phyloP scores from a whole-genome alignment of 2,329 filamentous ascomycete genomes.

The Talaromyces sp. region DNA sequence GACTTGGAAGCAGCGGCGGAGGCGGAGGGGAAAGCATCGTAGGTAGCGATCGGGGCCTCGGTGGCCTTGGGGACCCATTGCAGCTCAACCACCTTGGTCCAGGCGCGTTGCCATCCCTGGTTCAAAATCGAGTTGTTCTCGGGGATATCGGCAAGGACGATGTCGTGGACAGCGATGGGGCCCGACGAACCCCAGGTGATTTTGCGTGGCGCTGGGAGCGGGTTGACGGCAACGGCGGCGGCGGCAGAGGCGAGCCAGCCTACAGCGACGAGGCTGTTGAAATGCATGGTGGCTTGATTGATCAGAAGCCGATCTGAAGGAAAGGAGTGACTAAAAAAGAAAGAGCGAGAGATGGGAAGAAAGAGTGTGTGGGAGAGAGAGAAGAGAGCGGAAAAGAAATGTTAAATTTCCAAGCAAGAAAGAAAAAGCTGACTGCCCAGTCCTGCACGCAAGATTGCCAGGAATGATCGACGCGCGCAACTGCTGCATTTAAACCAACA shows the following conservation, averaged over 20 bases:
- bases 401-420: neutral
- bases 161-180: constrained; percentile 37
- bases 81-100: constrained; percentile 43
- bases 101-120: constrained; percentile 49
- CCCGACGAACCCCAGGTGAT: constrained; percentile 51
- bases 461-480: neutral
- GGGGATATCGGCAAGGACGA: constrained; percentile 35
- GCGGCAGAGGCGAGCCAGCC: constrained; percentile 32
- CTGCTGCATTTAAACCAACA: neutral
- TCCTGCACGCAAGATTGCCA: neutral
- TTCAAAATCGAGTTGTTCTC: constrained; percentile 32
- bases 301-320: neutral
- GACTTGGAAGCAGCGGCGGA: constrained; percentile 26
- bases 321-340: neutral
- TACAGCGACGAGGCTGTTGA: constrained; percentile 15
- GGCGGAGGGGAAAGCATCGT: constrained; percentile 49
- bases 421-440: neutral
- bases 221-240: constrained; percentile 48
- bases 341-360: neutral
- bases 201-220: constrained; percentile 49
- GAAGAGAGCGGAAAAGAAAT: neutral
- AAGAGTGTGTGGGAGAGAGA: neutral
- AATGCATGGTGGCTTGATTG: constrained; percentile 3
- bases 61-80: constrained; percentile 52
- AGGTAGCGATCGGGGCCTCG: constrained; percentile 48